Conservation (phyloP, 2,329 filamentous ascomycete genomes). For the Aspergillus neotritici region DNA sequence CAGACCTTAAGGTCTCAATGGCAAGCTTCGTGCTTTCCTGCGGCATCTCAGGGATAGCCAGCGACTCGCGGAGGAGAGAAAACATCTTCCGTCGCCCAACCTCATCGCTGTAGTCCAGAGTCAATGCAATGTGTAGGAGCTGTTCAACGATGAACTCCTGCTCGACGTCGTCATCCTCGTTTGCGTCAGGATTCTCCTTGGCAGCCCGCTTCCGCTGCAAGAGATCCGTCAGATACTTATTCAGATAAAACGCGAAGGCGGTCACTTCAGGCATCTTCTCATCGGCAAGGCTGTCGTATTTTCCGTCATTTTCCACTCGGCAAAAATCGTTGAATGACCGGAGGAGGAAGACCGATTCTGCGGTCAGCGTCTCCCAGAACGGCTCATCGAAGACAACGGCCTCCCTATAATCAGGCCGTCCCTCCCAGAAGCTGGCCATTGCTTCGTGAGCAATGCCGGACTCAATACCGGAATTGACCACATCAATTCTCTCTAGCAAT, state of each 20-base stretch:
- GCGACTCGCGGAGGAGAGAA: slow-evolving; percentile 73
- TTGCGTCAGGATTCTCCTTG: slow-evolving; percentile 54
- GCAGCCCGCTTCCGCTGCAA: slow-evolving; percentile 36
- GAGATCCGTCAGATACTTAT: slow-evolving; percentile 64
- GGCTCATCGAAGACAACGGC: slow-evolving; percentile 41
- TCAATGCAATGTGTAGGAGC: slow-evolving; percentile 82
- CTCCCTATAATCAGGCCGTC: slow-evolving; percentile 59
- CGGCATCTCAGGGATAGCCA: slow-evolving; percentile 80
- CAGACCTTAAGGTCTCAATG: slow-evolving; percentile 72
- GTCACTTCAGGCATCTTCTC: slow-evolving; percentile 95
- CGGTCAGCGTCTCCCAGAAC: slow-evolving; percentile 49
- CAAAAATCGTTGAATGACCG: slow-evolving; percentile 95
- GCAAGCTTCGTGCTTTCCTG: slow-evolving; percentile 89
- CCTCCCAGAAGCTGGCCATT: slow-evolving; percentile 95
- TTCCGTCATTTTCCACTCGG: slow-evolving; percentile 64
- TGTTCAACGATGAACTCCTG: slow-evolving; percentile 96
- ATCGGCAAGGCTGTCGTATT: slow-evolving; percentile 70
- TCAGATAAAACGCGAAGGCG: slow-evolving; percentile 78
- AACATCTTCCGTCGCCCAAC: slow-evolving; percentile 96
- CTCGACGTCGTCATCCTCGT: slow-evolving; percentile 77
- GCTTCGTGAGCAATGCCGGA: slow-evolving; percentile 87
- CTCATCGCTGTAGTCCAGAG: slow-evolving; percentile 95
- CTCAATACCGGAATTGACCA: slow-evolving; percentile 83
- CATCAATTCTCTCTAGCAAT: slow-evolving; percentile 86
- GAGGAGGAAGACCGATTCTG: slow-evolving; percentile 83